Percentiles rank a stretch among this genome's conserved stretches.
These are phyloP conservation scores for Saccharomycopsis microspora DNA, from an alignment of 805 yeast genomes.

Conservation along the genomic window DNA sequence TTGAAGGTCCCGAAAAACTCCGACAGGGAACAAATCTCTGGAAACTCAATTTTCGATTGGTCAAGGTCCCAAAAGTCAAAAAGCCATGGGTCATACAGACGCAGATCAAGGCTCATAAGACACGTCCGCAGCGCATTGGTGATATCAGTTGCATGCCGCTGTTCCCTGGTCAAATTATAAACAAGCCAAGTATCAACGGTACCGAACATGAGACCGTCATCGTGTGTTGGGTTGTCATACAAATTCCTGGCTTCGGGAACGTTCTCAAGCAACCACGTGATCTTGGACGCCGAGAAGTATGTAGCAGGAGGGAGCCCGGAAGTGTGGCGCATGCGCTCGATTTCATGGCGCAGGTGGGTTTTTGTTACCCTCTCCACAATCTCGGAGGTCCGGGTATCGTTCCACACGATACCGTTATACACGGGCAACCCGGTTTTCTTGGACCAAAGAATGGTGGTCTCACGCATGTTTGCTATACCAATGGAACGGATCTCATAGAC, in stretches of 20 bases:
- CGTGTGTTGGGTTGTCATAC: conserved; percentile 42
- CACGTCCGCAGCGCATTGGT: conserved; percentile 89
- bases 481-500: conserved; percentile 58
- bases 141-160: conserved; percentile 69
- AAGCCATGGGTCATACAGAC: conserved; percentile 65
- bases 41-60: conserved; percentile 49
- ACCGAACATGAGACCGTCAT: conserved; percentile 68
- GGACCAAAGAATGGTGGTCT: conserved; percentile 86
- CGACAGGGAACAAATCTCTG: conserved; percentile 70
- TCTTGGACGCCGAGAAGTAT: conserved; percentile 82
- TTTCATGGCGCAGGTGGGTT: conserved; percentile 39
- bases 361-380: conserved; percentile 54
- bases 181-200: conserved; percentile 93
- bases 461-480: conserved; percentile 94
- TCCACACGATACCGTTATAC: conserved; percentile 90
- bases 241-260: conserved; percentile 52
- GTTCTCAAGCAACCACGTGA: conserved; percentile 82
- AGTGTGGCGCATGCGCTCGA: conserved; percentile 46
- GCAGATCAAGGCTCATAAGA: conserved; percentile 72
- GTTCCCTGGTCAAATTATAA: conserved; percentile 65
- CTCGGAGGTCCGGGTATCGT: conserved; percentile 77
- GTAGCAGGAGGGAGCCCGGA: conserved; percentile 87
- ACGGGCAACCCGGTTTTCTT: conserved; percentile 72
- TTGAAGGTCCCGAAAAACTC: conserved; percentile 66
- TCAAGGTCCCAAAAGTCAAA: conserved; percentile 76